These are phyloP conservation scores for Talaromyces nanjingensis DNA, from an alignment of 495 filamentous ascomycete species.

Conservation along the genomic window DNA sequence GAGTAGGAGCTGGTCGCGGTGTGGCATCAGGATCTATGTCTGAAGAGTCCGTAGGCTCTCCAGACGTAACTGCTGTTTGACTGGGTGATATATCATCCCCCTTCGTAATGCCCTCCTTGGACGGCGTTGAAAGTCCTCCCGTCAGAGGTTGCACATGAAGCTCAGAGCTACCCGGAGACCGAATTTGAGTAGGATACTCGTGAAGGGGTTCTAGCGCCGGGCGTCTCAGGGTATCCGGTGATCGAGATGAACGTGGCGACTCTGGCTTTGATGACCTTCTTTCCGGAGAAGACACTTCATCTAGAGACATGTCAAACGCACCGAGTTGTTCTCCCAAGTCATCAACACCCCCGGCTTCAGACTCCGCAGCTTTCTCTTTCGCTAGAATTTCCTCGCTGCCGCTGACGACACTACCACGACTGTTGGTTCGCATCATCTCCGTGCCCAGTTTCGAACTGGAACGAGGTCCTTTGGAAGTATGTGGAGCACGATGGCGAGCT, in stretches of 20 bases:
- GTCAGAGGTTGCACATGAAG: not conserved
- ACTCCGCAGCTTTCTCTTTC: constrained; percentile 19
- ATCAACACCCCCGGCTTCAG: constrained; percentile 19
- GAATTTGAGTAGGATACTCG: constrained; percentile 7
- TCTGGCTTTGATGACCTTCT: constrained; percentile 27
- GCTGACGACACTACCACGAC: constrained; percentile 72
- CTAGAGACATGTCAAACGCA: constrained; percentile 34
- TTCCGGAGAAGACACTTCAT: constrained; percentile 35
- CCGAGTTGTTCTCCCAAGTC: constrained; percentile 30
- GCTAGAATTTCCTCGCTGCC: constrained; percentile 35
- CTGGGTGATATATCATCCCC: not conserved
- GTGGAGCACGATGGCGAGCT: constrained; percentile 51
- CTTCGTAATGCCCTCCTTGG: not conserved
- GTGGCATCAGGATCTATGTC: constrained; percentile 9
- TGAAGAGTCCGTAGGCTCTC: constrained; percentile 5
- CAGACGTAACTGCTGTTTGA: not conserved
- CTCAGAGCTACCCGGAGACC: not conserved
- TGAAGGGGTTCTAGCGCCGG: constrained; percentile 4
- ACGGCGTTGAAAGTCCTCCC: not conserved
- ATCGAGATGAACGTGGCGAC: constrained; percentile 61
- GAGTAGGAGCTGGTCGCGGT: constrained; percentile 8
- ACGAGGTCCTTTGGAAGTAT: constrained; percentile 33
- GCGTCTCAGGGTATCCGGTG: constrained; percentile 4
- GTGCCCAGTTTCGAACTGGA: constrained; percentile 75
- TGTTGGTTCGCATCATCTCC: constrained; percentile 96